These are phyloP conservation scores for Kandelia obovata DNA, from an alignment of 345 rosid genomes.

Conservation along the genomic window DNA sequence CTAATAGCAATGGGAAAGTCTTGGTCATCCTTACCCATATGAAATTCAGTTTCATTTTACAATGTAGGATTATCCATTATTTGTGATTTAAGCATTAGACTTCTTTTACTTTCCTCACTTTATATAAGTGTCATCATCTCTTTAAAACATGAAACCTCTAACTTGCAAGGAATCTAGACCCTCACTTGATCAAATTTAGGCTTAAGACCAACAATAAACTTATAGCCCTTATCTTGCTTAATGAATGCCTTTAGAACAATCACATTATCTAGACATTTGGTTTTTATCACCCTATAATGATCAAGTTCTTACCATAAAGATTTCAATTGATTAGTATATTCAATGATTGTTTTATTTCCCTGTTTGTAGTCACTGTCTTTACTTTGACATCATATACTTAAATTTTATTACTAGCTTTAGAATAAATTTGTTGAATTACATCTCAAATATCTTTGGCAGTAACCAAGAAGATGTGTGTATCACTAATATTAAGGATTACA, in stretches of 20 bases:
- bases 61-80: too few relatives aligned
- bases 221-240: background rate
- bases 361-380: too few relatives aligned
- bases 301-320: background rate
- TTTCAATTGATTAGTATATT: background rate
- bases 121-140: background rate
- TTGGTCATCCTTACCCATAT: too few relatives aligned
- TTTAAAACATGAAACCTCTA: background rate
- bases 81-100: too few relatives aligned
- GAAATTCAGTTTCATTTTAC: too few relatives aligned
- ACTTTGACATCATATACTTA: too few relatives aligned
- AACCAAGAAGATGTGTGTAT: background rate
- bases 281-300: background rate
- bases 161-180: background rate
- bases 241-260: background rate
- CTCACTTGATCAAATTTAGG: slow-evolving; percentile 5
- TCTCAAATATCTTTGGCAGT: too few relatives aligned
- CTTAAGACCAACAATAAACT: background rate
- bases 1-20: too few relatives aligned
- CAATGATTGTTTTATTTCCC: too few relatives aligned
- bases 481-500: background rate
- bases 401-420: too few relatives aligned
- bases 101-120: background rate
- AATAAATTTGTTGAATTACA: too few relatives aligned
- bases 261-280: background rate